Evolutionary conservation across 257 asterid genomes (phyloP).

Genomic region (Haberlea rhodopensis): DNA sequence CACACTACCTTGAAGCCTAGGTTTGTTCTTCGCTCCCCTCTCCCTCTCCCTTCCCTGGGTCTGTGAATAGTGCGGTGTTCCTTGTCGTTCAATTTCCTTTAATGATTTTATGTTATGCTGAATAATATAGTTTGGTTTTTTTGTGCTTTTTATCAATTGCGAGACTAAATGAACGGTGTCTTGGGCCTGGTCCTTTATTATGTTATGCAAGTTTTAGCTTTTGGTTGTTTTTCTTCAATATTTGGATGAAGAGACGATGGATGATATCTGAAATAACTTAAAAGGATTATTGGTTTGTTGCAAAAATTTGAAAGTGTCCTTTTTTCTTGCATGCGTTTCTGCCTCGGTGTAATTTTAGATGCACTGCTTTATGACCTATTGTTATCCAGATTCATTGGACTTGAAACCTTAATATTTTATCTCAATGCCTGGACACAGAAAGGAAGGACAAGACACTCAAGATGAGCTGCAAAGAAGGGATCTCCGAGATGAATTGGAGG

Average conservation of each 20-base stretch:
- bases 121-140: neutral
- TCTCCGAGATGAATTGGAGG: constrained; percentile 77
- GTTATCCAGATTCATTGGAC: neutral
- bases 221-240: neutral
- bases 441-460: constrained; percentile 84
- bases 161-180: neutral
- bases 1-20: constrained; percentile 90
- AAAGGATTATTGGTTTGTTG: neutral
- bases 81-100: neutral
- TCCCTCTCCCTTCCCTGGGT: neutral
- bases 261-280: neutral
- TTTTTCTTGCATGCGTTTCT: neutral
- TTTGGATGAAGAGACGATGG: neutral
- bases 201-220: neutral
- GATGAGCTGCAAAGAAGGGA: constrained; percentile 73
- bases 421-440: constrained; percentile 38
- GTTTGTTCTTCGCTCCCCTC: constrained; percentile 27
- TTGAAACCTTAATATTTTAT: neutral
- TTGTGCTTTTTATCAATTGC: neutral
- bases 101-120: neutral
- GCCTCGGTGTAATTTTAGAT: neutral
- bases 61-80: neutral
- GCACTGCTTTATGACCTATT: too few species aligned
- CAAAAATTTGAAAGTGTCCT: neutral
- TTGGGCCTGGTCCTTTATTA: neutral